Conservation (phyloP, 2,329 filamentous ascomycete genomes). For the Pleoardoris graminearum region DNA sequence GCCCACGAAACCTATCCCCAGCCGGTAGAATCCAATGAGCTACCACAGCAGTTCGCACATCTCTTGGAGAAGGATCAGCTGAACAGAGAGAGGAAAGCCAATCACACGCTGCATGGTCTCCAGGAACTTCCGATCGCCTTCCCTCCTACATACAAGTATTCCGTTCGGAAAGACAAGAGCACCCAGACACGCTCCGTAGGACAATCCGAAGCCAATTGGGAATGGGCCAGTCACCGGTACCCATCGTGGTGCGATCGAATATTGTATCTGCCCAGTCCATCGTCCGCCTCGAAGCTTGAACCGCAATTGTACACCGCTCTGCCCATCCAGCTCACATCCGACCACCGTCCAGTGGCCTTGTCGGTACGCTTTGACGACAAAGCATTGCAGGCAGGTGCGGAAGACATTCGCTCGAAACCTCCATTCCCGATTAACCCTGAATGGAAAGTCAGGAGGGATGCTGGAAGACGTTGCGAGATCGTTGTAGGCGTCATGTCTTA, state of each 20-base stretch:
- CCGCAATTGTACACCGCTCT: conserved; percentile 71
- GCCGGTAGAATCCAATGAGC: conserved; percentile 52
- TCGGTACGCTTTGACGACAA: conserved; percentile 67
- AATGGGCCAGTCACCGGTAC: conserved; percentile 80
- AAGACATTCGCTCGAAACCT: conserved; percentile 49
- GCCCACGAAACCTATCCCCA: conserved; percentile 66
- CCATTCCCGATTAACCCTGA: conserved; percentile 62
- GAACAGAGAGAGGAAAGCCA: conserved; percentile 67
- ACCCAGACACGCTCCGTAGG: conserved; percentile 15
- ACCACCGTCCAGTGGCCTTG: conserved; percentile 83
- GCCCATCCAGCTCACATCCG: conserved; percentile 78
- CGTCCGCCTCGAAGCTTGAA: conserved; percentile 54
- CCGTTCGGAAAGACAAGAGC: conserved; percentile 29
- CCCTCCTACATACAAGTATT: conserved; percentile 93
- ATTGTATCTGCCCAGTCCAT: conserved; percentile 64
- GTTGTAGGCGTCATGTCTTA: conserved; percentile 62
- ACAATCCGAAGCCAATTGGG: conserved; percentile 56
- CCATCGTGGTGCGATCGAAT: conserved; percentile 92
- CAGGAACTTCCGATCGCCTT: conserved; percentile 75
- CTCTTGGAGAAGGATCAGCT: conserved; percentile 81
- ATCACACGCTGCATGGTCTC: conserved; percentile 76
- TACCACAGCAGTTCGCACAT: conserved; percentile 63
- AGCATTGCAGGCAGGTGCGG: conserved; percentile 36
- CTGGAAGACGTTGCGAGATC: conserved; percentile 62
- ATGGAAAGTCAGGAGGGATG: conserved; percentile 59